Base-by-base conservation (phyloP, 768 basidiomycete species). In the Leccinum barrowsii region DNA sequence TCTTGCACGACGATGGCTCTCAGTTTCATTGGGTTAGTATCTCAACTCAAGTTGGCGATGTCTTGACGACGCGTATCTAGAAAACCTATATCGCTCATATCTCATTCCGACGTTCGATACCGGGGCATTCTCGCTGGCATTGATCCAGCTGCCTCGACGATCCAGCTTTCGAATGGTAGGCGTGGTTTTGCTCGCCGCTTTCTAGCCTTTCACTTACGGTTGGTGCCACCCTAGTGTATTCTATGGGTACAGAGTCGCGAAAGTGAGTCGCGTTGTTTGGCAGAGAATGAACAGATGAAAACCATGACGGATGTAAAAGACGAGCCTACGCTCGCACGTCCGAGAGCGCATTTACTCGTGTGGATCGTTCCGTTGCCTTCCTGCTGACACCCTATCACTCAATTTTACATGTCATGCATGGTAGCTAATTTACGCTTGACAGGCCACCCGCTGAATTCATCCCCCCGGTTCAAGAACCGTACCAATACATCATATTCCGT, bases 71-170 rank as follows among this genome's bases (percentile, higher is more conserved):
- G 51, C n/a, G 30, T 21, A 12, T 44, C 42, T 73, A 91, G 90
- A 72, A 92, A 92, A 80, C 84, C 89, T 10, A 94, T 94, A 58
- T 92, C 92, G 57, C 86, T 94, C 69, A 88, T 92, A 72, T 93
- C 92, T 58, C 89, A 92, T 72, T 91, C 90, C 52, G 92, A 92
- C 82, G 89, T 94, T 60, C 87, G 92, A 56, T 94, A 94, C 76
- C 82, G 90, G 62, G 92, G 92, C 60, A 92, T 90, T 61, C 79
- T 94, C 50, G 89, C 89, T 51, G 90, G 90, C 40, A 92, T 94
- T 67, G 90, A 93, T 76, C 87, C 92, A 34, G 82, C 77, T 60
- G 88, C 88, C 52, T 91, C 90, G 11, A 94, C 92, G 4, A 94
- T 94, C 63, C 89, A 90, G 70, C 82, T 94, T 37, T 90, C 89